A percentile compares a stretch with the other conserved stretches of the same genome.
These are phyloP conservation scores for Eucalyptus camaldulensis DNA, from an alignment of 345 rosid species.

Conservation along the genomic window DNA sequence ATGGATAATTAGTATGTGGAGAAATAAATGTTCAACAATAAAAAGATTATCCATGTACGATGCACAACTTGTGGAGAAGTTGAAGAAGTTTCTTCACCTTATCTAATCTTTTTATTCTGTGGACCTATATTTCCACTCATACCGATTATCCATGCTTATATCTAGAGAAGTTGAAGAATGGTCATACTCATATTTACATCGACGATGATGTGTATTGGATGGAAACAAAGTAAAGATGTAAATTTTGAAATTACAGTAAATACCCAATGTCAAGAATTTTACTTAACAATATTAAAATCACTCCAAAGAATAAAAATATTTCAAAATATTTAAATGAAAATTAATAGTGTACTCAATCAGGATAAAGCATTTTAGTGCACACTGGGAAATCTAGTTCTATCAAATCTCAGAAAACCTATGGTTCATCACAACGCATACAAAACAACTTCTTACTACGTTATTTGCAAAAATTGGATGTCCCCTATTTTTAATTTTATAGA, in stretches of 20 bases:
- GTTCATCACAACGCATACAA: neutral
- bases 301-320: neutral
- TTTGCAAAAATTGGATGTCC: no score
- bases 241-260: neutral
- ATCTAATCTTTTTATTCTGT: no score
- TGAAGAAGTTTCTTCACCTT: no score
- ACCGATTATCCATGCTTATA: neutral
- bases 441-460: no score
- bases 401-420: neutral
- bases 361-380: neutral
- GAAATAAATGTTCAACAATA: no score
- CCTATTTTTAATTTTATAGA: no score
- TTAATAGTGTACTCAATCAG: neutral
- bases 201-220: neutral
- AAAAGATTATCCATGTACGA: no score
- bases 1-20: no score
- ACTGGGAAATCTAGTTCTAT: neutral
- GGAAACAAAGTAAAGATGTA: neutral
- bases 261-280: neutral
- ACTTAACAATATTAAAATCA: neutral
- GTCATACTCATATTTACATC: no score
- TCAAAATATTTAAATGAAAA: neutral
- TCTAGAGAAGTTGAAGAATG: neutral
- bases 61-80: no score
- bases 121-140: neutral